Conservation (phyloP, 1,284 basidiomycete genomes). For the Puccinia novopanici region DNA sequence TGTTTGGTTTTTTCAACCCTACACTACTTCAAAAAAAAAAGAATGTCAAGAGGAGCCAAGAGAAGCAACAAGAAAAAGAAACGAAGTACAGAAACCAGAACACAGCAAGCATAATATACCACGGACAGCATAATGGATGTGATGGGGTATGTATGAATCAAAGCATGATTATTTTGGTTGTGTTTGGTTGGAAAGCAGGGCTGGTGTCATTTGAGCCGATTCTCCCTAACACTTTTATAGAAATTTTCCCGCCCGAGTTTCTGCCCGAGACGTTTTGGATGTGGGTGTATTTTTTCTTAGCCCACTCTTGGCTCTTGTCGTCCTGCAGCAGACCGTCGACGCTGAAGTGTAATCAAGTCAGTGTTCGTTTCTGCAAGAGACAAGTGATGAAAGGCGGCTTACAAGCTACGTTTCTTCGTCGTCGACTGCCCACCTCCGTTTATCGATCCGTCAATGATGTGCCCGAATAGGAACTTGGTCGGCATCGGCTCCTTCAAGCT, state of each 20-base stretch:
- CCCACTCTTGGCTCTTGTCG: not conserved
- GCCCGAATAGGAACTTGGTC: conserved; percentile 29
- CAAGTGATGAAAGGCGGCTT: not conserved
- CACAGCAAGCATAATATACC: no score
- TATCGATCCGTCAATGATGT: conserved; percentile 26
- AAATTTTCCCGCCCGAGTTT: not conserved
- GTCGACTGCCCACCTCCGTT: not conserved
- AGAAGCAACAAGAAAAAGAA: no score
- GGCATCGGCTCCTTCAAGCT: conserved; percentile 38
- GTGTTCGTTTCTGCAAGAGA: not conserved
- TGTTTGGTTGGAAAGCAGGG: no score
- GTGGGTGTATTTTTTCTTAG: not conserved
- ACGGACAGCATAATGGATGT: no score
- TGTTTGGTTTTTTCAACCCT: no score
- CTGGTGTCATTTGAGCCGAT: not conserved
- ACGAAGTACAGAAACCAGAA: no score
- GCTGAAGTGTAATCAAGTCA: not conserved
- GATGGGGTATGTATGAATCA: no score
- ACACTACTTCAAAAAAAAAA: no score
- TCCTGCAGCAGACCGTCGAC: not conserved
- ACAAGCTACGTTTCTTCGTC: conserved; percentile 47
- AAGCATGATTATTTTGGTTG: no score
- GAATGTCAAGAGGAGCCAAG: no score
- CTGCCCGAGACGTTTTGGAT: not conserved
- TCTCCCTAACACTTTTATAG: not conserved